Evolutionary conservation across 1,284 basidiomycete species (phyloP).

Genomic region (Trametes polyzona): DNA sequence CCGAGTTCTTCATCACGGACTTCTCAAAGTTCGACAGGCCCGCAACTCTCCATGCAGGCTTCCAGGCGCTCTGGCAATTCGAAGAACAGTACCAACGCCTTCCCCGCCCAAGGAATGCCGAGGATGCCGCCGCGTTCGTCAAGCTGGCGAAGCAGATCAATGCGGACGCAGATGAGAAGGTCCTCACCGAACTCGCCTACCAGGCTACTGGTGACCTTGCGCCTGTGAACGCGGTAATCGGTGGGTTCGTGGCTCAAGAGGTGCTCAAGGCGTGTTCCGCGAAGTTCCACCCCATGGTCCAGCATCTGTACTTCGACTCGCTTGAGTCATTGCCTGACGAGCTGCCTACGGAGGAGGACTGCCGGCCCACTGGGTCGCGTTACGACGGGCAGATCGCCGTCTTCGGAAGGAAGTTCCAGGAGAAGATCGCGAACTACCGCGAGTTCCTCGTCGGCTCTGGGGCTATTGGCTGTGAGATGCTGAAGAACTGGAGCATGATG

Average conservation of each 20-base stretch:
- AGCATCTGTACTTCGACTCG: conserved; percentile 97
- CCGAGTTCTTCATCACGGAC: conserved; percentile 95
- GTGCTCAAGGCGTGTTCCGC: conserved; percentile 97
- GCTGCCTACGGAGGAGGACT: conserved; percentile 85
- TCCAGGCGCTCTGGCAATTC: conserved; percentile 93
- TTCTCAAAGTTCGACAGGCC: conserved; percentile 98
- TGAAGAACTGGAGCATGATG: conserved; percentile 99
- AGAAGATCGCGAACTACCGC: conserved; percentile 88
- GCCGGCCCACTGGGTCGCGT: conserved; percentile 80
- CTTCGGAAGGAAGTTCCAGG: conserved; percentile 92
- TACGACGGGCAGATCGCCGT: conserved; percentile 98
- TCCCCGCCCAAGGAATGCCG: conserved; percentile 83
- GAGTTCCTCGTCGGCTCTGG: conserved; percentile 99
- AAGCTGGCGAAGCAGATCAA: conserved; percentile 81
- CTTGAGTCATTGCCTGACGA: conserved; percentile 87
- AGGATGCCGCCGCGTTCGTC: conserved; percentile 80
- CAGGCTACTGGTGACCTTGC: conserved; percentile 94
- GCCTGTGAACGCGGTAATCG: conserved; percentile 92
- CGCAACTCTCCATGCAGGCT: conserved; percentile 88
- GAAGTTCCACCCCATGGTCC: conserved; percentile 98
- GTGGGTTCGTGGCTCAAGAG: conserved; percentile 98
- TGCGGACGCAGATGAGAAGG: conserved; percentile 78
- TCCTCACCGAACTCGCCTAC: conserved; percentile 86
- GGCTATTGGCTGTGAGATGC: conserved; percentile 99
- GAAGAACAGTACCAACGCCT: conserved; percentile 68